Conservation (phyloP, 1,284 basidiomycete species). For the Anthracocystis walkeri region DNA sequence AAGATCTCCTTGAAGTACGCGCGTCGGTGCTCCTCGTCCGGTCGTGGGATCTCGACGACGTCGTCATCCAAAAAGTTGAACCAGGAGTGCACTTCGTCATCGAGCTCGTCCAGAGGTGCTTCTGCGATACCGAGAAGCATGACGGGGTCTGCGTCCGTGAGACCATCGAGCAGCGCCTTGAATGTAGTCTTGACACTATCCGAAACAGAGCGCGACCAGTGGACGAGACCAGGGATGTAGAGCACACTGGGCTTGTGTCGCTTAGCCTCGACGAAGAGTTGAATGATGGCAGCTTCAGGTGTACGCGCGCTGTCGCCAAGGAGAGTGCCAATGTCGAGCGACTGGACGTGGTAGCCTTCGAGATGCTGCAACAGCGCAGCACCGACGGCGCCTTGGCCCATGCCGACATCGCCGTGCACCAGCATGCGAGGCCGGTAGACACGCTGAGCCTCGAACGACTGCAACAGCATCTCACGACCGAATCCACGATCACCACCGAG, state of each 20-base stretch:
- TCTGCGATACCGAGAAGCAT: slow-evolving; percentile 90
- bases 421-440: slow-evolving; percentile 91
- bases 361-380: slow-evolving; percentile 91
- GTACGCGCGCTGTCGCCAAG: slow-evolving; percentile 90
- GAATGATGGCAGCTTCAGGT: slow-evolving; percentile 90
- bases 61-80: slow-evolving; percentile 85
- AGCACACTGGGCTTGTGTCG: slow-evolving; percentile 95
- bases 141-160: slow-evolving; percentile 90
- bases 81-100: slow-evolving; percentile 87
- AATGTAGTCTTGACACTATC: slow-evolving; percentile 88
- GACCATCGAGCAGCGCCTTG: slow-evolving; percentile 87
- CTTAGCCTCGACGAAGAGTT: slow-evolving; percentile 97
- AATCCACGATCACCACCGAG: slow-evolving; percentile 56
- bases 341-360: slow-evolving; percentile 95
- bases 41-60: slow-evolving; percentile 75
- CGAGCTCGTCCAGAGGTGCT: slow-evolving; percentile 78
- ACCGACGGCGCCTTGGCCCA: slow-evolving; percentile 91
- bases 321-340: slow-evolving; percentile 87
- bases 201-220: slow-evolving; percentile 86
- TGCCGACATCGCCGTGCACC: slow-evolving; percentile 83
- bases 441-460: slow-evolving; percentile 90
- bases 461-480: slow-evolving; percentile 61
- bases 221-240: slow-evolving; percentile 88
- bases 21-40: slow-evolving; percentile 74
- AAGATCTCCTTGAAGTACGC: slow-evolving; percentile 79